phyloP scores from a whole-genome alignment of 108 stramenopile species.

The Aureococcus anophagefferens region DNA sequence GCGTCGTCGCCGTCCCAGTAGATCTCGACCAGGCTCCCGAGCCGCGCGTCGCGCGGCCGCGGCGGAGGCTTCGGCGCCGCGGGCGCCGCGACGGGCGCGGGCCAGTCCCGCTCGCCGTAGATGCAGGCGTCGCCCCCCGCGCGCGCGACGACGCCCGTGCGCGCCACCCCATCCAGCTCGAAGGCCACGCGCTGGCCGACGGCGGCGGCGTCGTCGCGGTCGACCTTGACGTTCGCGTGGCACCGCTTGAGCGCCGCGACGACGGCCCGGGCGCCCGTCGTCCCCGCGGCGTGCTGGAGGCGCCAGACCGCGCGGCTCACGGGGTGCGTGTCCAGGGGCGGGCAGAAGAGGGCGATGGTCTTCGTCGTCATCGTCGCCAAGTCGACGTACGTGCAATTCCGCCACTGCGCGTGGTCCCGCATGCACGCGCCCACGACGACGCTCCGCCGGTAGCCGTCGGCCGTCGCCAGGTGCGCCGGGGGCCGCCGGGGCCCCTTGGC shows the following conservation, averaged over 20 bases:
- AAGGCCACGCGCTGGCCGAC: too few relatives aligned
- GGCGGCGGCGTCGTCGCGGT: too few relatives aligned
- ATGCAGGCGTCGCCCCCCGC: too few relatives aligned
- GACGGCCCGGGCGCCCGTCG: background rate
- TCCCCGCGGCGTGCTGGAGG: background rate
- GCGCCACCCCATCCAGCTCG: too few relatives aligned
- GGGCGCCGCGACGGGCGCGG: too few relatives aligned
- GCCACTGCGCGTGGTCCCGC: background rate
- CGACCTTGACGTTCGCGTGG: too few relatives aligned
- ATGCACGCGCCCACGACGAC: background rate
- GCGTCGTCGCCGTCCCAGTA: too few relatives aligned
- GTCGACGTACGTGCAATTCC: background rate
- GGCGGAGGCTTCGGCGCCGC: too few relatives aligned
- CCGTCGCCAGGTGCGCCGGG: background rate
- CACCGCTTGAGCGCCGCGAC: background rate
- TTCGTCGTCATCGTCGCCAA: background rate
- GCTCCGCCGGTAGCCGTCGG: background rate
- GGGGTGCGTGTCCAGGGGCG: background rate
- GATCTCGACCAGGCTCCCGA: too few relatives aligned
- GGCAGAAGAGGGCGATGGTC: background rate
- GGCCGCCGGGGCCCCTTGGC: background rate
- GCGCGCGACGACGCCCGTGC: too few relatives aligned
- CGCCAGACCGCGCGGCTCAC: background rate
- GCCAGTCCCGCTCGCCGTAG: too few relatives aligned
- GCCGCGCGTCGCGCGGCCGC: too few relatives aligned